phyloP scores from a whole-genome alignment of 108 stramenopile genomes.

The Skeletonema costatum region DNA sequence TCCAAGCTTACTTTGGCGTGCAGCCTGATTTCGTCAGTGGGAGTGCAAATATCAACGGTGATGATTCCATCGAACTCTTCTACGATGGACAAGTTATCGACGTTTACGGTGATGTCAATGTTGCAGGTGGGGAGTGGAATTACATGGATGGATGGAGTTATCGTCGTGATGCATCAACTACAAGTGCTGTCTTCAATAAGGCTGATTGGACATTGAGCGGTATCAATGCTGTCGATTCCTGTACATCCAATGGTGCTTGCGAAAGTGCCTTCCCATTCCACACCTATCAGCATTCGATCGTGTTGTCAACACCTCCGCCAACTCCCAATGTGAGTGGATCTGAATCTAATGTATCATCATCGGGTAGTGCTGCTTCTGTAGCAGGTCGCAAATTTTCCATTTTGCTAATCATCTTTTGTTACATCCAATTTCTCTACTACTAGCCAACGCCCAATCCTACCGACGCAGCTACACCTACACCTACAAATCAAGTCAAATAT shows the following conservation, averaged over 20 bases:
- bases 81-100: constrained; percentile 34
- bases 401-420: too few relatives aligned
- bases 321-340: too few relatives aligned
- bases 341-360: too few relatives aligned
- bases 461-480: too few relatives aligned
- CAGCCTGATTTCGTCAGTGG: constrained; percentile 20
- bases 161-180: not conserved
- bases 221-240: not conserved
- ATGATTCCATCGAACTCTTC: constrained; percentile 42
- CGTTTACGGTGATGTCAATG: constrained; percentile 26
- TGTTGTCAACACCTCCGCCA: too few relatives aligned
- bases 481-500: not conserved
- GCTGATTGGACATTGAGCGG: not conserved
- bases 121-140: constrained; percentile 25
- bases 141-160: constrained; percentile 28
- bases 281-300: not conserved
- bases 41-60: constrained; percentile 22
- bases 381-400: too few relatives aligned
- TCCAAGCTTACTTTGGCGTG: constrained; percentile 27
- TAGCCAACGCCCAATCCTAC: too few relatives aligned
- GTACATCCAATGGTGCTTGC: not conserved
- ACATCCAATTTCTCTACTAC: too few relatives aligned
- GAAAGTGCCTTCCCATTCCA: not conserved
- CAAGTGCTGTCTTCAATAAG: not conserved
- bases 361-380: too few relatives aligned